Percentiles rank a stretch among this genome's conserved stretches.
Conservation (phyloP, 2,329 filamentous ascomycete species). For the Phaeosphaeriaceae sp. region DNA sequence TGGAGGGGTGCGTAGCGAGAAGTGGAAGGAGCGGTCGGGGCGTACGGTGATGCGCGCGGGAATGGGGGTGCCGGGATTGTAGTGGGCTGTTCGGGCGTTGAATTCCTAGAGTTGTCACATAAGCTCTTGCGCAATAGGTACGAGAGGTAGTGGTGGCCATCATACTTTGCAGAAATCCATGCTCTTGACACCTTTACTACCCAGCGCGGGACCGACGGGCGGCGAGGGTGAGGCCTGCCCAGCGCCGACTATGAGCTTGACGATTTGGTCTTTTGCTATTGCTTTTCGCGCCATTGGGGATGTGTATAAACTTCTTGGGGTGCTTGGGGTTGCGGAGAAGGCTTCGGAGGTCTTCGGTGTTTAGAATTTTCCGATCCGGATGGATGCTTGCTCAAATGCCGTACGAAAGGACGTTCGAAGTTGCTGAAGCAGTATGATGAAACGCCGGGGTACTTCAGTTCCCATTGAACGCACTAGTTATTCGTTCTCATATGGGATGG, state of each 20-base stretch:
- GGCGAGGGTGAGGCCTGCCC: constrained; percentile 94
- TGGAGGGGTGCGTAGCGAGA: constrained; percentile 92
- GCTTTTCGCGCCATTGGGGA: constrained; percentile 46
- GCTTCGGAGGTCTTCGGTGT: constrained; percentile 26
- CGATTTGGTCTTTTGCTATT: constrained; percentile 61
- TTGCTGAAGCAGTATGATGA: background rate
- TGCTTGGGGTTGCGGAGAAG: constrained; percentile 20
- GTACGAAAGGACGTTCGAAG: background rate
- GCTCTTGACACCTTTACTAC: constrained; percentile 97
- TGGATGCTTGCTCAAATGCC: too few relatives aligned
- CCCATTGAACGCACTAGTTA: background rate
- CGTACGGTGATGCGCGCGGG: constrained; percentile 91
- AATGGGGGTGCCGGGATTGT: constrained; percentile 81
- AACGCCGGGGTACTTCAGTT: background rate
- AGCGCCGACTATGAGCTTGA: constrained; percentile 97
- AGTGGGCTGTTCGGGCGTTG: constrained; percentile 90
- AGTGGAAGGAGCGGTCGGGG: constrained; percentile 89
- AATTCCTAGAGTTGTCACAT: constrained; percentile 72
- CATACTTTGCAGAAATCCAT: constrained; percentile 99
- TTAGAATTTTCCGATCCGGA: constrained; percentile 16
- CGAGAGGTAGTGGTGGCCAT: background rate
- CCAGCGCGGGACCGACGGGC: constrained; percentile 93
- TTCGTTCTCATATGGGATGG: background rate
- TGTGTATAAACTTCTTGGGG: constrained; percentile 3
- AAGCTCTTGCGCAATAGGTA: background rate